phyloP scores from a whole-genome alignment of 1,284 basidiomycete species.

The Cryptococcus sp. region DNA sequence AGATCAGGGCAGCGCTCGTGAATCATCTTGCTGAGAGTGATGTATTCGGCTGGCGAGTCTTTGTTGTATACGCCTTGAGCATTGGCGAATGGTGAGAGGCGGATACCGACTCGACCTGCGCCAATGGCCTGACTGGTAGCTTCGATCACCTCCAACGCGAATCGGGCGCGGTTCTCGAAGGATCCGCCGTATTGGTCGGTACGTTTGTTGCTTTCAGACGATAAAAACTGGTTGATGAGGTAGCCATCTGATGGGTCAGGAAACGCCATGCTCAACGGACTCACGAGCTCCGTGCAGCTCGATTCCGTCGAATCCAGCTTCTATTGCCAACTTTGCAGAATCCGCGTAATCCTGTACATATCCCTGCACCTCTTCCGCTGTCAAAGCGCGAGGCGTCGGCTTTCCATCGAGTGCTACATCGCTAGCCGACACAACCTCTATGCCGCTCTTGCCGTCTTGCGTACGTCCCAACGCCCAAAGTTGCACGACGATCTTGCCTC shows the following conservation, averaged over 20 bases:
- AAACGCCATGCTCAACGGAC: constrained; percentile 18
- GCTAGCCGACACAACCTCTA: constrained; percentile 48
- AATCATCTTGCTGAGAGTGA: constrained; percentile 23
- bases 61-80: constrained; percentile 47
- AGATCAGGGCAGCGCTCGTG: constrained; percentile 57
- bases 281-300: constrained; percentile 55
- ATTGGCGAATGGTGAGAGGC: constrained; percentile 60
- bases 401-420: constrained; percentile 53
- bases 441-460: constrained; percentile 11
- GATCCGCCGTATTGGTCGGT: constrained; percentile 64
- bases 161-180: constrained; percentile 60
- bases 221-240: constrained; percentile 61
- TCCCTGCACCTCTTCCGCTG: constrained; percentile 38
- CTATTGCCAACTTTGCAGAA: constrained; percentile 59
- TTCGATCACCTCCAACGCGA: constrained; percentile 60
- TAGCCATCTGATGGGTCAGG: constrained; percentile 15
- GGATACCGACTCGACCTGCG: constrained; percentile 56
- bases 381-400: constrained; percentile 13
- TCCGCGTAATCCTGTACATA: constrained; percentile 57
- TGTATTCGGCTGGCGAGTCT: constrained; percentile 5
- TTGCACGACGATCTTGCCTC: constrained; percentile 56
- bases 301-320: constrained; percentile 66
- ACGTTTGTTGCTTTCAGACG: constrained; percentile 58
- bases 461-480: constrained; percentile 56
- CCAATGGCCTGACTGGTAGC: constrained; percentile 59